These are phyloP conservation scores for Spiraea crenata DNA, from an alignment of 331 rosid species.

Conservation along the genomic window DNA sequence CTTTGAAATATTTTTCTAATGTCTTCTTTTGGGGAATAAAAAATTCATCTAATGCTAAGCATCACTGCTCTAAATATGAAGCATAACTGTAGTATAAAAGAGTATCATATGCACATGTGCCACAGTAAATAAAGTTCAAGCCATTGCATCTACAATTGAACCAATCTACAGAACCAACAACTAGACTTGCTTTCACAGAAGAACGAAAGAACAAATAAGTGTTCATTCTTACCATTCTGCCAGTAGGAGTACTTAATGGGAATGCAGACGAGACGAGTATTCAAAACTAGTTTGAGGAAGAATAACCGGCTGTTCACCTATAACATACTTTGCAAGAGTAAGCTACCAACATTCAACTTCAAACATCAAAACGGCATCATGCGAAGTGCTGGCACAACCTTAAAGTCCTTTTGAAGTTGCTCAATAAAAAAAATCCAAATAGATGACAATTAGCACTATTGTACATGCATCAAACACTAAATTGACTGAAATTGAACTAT, in stretches of 20 bases:
- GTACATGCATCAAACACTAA: too few relatives aligned
- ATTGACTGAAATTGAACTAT: too few relatives aligned
- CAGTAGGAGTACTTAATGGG: slow-evolving; percentile 73
- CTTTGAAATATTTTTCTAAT: not conserved
- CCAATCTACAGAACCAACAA: not conserved
- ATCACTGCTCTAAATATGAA: too few relatives aligned
- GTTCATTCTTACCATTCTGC: slow-evolving; percentile 76
- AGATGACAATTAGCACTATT: too few relatives aligned
- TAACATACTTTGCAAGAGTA: too few relatives aligned
- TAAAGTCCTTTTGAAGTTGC: too few relatives aligned
- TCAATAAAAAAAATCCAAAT: too few relatives aligned
- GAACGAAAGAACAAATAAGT: slow-evolving; percentile 10
- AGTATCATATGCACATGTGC: not conserved
- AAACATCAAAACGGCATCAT: too few relatives aligned
- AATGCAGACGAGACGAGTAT: slow-evolving; percentile 95
- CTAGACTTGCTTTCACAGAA: not conserved
- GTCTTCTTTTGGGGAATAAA: too few relatives aligned
- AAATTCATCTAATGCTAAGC: slow-evolving; percentile 5
- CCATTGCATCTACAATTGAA: not conserved
- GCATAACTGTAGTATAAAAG: not conserved
- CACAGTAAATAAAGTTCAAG: not conserved
- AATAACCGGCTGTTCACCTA: slow-evolving; percentile 90
- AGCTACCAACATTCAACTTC: too few relatives aligned
- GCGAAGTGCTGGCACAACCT: too few relatives aligned
- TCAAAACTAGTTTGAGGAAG: slow-evolving; percentile 86